Conservation (phyloP, 1,284 basidiomycete genomes). For the Naganishia liquefaciens region DNA sequence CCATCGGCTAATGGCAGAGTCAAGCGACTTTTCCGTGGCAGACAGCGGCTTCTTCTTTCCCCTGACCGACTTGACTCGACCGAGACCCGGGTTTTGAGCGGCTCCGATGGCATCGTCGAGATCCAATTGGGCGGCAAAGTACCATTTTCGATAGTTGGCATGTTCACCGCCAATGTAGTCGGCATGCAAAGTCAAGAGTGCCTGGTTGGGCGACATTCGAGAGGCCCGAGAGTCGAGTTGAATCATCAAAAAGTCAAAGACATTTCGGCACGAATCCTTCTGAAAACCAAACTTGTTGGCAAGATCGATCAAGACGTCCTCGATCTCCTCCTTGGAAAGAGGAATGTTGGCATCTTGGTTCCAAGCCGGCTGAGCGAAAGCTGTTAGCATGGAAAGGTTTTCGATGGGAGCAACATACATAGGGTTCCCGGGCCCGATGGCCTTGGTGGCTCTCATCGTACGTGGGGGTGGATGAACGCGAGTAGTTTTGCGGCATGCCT, state of each 20-base stretch:
- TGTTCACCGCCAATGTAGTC: conserved; percentile 98
- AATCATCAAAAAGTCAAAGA: conserved; percentile 98
- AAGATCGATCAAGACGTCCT: conserved; percentile 96
- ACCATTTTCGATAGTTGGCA: conserved; percentile 98
- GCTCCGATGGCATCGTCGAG: conserved; percentile 96
- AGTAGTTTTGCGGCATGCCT: conserved; percentile 44
- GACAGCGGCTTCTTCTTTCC: conserved; percentile 55
- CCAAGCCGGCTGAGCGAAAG: conserved; percentile 82
- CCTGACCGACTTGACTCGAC: conserved; percentile 79
- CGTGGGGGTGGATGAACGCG: conserved; percentile 53
- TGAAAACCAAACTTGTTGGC: conserved; percentile 99
- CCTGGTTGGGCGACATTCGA: conserved; percentile 97
- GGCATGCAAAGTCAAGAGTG: conserved; percentile 90
- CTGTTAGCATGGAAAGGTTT: conserved; percentile 55
- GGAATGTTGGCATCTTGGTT: conserved; percentile 87
- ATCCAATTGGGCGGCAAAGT: conserved; percentile 98
- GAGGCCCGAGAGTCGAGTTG: conserved; percentile 92
- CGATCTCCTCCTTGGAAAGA: conserved; percentile 96
- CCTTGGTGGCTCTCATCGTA: conserved; percentile 59
- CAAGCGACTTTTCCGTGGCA: conserved; percentile 76
- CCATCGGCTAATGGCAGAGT: conserved; percentile 88
- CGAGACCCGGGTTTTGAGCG: conserved; percentile 85
- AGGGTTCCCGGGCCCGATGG: conserved; percentile 60
- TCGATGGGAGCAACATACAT: conserved; percentile 56
- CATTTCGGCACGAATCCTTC: conserved; percentile 69